These are phyloP conservation scores for Coriolopsis trogii DNA, from an alignment of 1,284 basidiomycete species.

Conservation along the genomic window DNA sequence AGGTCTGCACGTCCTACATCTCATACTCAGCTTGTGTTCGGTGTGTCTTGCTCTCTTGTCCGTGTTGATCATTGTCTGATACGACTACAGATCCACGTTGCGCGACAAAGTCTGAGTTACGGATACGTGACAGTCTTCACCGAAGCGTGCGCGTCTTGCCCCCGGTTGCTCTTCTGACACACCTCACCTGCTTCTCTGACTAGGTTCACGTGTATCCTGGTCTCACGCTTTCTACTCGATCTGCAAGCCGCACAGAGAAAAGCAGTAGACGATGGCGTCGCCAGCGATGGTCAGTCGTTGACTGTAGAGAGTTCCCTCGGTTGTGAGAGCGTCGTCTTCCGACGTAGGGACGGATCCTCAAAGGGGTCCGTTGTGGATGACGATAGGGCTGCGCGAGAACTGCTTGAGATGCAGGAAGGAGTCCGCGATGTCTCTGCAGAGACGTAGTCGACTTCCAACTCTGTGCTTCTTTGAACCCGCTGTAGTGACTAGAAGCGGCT, in stretches of 20 bases:
- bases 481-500: too few species aligned
- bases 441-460: too few species aligned
- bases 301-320: not conserved
- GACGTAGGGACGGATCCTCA: not conserved
- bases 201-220: not conserved
- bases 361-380: too few species aligned
- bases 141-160: not conserved
- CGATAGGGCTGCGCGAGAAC: not conserved
- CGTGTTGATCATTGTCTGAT: too few species aligned
- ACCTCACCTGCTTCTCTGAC: not conserved
- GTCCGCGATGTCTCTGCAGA: too few species aligned
- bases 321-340: not conserved
- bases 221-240: not conserved
- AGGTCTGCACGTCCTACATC: not conserved
- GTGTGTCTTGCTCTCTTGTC: not conserved
- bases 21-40: not conserved
- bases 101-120: not conserved
- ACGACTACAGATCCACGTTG: not conserved
- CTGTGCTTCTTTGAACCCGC: too few species aligned
- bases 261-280: not conserved
- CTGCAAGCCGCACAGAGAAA: not conserved
- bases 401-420: not conserved
- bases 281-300: not conserved
- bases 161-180: not conserved
- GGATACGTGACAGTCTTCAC: conserved; percentile 1